Base-by-base conservation (phyloP, 179 eudicot species). In the Beta corolliflora region DNA sequence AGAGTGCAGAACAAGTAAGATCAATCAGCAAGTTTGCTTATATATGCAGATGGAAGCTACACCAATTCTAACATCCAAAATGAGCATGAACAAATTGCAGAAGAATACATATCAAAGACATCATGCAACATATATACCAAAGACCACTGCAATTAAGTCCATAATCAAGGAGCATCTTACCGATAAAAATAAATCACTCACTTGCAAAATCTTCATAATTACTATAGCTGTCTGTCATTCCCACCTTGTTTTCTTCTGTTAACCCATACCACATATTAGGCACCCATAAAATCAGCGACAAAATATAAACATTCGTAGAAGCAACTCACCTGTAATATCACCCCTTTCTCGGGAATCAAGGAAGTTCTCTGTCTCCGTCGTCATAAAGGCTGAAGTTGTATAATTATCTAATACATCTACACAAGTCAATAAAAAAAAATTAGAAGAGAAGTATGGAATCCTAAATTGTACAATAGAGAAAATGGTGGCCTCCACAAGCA, bases 161-260 rank as follows among this genome's bases (percentile, higher is more conserved):
- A 64, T n/a, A 53, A 54, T 7, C 16, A 73, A 45, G 46, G n/a
- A 71, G 73, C 67, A 60, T 78, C 84, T 78, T 89, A 91, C 91
- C 92, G 66, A 77, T 71, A 69, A 68, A 68, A 55, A 70, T 79
- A 75, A 83, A 63, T 88, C 83, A 89, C 77, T 88, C 91, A 86
- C 93, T 88, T 84, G 90, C 89, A 84, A 91, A 90, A 79, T 89
- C 91, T 75, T 93, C 93, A 61, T 89, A 91, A 74, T 74, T 82
- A 58, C 90, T 90, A 84, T 88, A 91, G 89, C 91, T 88, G 71
- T 91, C 93, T 77, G 95, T 86, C 81, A 92, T 86, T 36, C 90
- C 83, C 85, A 87, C 94, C 88, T 77, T 88, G 84, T 84, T 83
- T 54, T 90, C 93, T 83, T 87, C 95, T 88, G 84, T 83, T 73